Base-by-base conservation (phyloP, 768 basidiomycete genomes). In the Clavaria fumosa region DNA sequence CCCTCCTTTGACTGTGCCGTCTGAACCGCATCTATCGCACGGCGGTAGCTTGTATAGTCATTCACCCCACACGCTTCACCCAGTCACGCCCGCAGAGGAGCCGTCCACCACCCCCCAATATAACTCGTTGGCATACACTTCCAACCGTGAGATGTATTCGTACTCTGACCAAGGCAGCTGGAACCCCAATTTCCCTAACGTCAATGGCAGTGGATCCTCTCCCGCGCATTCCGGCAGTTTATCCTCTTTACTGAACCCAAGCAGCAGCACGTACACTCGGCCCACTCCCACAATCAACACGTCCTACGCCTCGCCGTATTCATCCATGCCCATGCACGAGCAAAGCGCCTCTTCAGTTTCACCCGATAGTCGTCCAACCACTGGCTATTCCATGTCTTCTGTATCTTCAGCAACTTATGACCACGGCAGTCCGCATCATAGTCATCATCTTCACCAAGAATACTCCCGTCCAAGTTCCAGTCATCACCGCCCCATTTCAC, bases 311-410 rank as follows among this genome's bases (percentile, higher is more conserved):
- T 69, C 72, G 15, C 72, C 79, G 3, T 82, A 80, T 58, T 75
- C 76, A 5, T 70, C 67, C 21, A 67, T 78, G 62, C 72, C 75
- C 28, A 67, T 79, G 64, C 69, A 73, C 51, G 72, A 75, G 43
- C 75, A 78, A 47, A 71, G 72, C 41, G 72, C 73, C 23, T 79
- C 78, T 0, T 81, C 79, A 1, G 55, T 82, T 45, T 86, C 84
- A 3, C 84, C 84, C 4, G 84, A 88, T 53, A 82, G 80, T 56
- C 75, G 84, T 35, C 84, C 84, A 1, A 78, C 77, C 2, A 85
- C 84, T 0, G 81, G 84, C 12, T 88, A 88, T 55, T 85, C 84
- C 26, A 81, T 84, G 39, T 77, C 80, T 2, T 83, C 80, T 9
- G 80, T 84, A 45, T 79, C 78, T 1, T 83, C 79, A 14, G 52